Evolutionary conservation across 176 grass and related monocot genomes (phyloP), one percentile per base, ranked within the genome.

Genomic region (Phyllostachys edulis): DNA sequence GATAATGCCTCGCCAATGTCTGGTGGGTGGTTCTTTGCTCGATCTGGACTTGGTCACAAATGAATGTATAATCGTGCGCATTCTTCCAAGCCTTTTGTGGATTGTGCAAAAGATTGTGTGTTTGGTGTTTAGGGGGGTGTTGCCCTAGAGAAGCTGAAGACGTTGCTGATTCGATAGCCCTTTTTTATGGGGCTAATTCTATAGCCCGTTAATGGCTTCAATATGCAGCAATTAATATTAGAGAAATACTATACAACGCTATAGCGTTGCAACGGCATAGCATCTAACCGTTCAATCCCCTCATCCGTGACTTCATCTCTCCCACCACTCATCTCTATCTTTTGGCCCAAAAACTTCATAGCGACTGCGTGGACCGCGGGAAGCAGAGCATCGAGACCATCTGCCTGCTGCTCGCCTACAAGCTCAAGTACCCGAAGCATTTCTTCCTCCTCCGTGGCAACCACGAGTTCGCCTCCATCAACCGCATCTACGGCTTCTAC

Each of bases 361-460:
- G 93, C 1, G 90, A 94, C 82, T 94, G 92, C 45, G 93, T 92
- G 29, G 93, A 94, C 79, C 89, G 92, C 0, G 89, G 88, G 0
- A 86, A 92, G 79, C 90, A 92, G 64, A 94, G 90, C 85, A 80
- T 94, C 45, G 87, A 90, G 75, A 94, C 92, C 45, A 88, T 90
- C 55, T 94, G 90, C 85, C 85, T 92, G 34, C 82, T 94, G 9
- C 44, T 92, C 0, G 81, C 87, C 1, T 94, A 91, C 92, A 94
- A 91, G 87, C 67, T 94, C 85, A 84, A 75, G 84, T 83, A 87
- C 73, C 85, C 85, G 4, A 84, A 89, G 62, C 75, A 91, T 13
- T 56, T 92, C 57, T 88, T 82, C 87, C 90, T 92, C 52, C 84
- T 88, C 64, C 78, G 90, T 3, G 90, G 90, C 20, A 92, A 92